Conservation (phyloP, 352 stramenopile species). For the Globisporangium solare region DNA sequence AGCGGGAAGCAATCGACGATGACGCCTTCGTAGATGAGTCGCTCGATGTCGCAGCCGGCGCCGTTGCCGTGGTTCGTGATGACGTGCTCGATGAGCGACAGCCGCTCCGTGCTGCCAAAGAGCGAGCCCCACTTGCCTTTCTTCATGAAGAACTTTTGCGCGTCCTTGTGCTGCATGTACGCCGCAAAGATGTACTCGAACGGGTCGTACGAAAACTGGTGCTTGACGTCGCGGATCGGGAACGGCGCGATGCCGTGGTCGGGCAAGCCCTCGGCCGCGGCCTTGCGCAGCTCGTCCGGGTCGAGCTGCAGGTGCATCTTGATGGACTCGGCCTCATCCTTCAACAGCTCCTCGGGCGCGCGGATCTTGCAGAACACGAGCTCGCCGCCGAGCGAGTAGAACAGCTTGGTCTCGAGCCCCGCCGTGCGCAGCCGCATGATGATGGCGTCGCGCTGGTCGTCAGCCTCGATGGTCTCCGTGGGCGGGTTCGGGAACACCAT, state of each 20-base stretch:
- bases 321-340: conserved; percentile 59
- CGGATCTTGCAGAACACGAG: conserved; percentile 85
- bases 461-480: conserved; percentile 49
- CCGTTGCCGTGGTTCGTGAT: conserved; percentile 71
- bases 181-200: conserved; percentile 86
- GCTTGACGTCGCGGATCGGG: conserved; percentile 76
- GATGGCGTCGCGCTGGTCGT: conserved; percentile 74
- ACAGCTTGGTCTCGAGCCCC: conserved; percentile 67
- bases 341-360: conserved; percentile 65
- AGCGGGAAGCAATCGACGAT: conserved; percentile 78
- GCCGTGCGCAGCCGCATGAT: conserved; percentile 57
- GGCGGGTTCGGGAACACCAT: conserved; percentile 80
- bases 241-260: conserved; percentile 76
- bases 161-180: conserved; percentile 65
- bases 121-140: conserved; percentile 59
- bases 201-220: conserved; percentile 64
- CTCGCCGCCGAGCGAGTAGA: conserved; percentile 60
- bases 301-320: conserved; percentile 78
- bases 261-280: conserved; percentile 64
- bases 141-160: conserved; percentile 63
- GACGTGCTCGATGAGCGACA: conserved; percentile 79
- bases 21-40: conserved; percentile 67
- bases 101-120: conserved; percentile 73
- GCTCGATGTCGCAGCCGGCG: conserved; percentile 64
- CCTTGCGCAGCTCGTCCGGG: conserved; percentile 44